These are phyloP conservation scores for Pontederia paniculata DNA, from an alignment of 176 grass and related monocot genomes.

Conservation along the genomic window DNA sequence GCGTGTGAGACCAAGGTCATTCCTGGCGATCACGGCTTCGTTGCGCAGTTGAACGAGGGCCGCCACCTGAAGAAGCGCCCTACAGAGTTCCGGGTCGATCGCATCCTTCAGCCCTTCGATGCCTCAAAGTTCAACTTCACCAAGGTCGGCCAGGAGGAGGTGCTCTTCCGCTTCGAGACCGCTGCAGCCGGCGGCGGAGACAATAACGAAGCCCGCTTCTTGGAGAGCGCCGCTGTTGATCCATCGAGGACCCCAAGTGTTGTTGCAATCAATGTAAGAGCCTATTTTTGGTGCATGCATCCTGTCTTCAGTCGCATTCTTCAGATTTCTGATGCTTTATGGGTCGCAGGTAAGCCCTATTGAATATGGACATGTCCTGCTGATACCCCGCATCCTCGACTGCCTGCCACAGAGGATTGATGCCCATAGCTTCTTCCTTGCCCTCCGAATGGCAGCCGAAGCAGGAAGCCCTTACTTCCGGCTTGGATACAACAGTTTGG, in stretches of 20 bases:
- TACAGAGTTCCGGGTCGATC: conserved; percentile 7
- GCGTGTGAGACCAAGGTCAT: conserved; percentile 13
- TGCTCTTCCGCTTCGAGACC: conserved; percentile 59
- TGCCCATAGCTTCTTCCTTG: conserved; percentile 56
- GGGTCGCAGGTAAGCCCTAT: conserved; percentile 73
- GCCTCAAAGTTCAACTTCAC: conserved; percentile 87
- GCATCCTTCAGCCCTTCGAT: conserved; percentile 70
- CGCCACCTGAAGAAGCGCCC: conserved; percentile 11
- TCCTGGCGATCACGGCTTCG: not conserved
- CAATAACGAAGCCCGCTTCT: conserved; percentile 25
- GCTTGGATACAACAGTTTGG: conserved; percentile 87
- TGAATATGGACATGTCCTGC: conserved; percentile 75
- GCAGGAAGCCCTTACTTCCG: conserved; percentile 59
- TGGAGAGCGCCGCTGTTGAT: conserved; percentile 24
- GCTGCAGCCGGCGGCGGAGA: not conserved
- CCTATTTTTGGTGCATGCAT: not conserved
- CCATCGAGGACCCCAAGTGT: conserved; percentile 31
- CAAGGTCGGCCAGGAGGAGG: conserved; percentile 73
- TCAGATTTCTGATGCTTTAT: conserved; percentile 3
- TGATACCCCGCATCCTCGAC: conserved; percentile 62
- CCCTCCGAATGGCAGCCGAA: conserved; percentile 60
- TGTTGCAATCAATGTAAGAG: conserved; percentile 51
- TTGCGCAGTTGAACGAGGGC: conserved; percentile 14
- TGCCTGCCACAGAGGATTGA: conserved; percentile 69
- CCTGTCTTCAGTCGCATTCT: conserved; percentile 4